phyloP scores from a whole-genome alignment of 306 rosid species.

The Cucumis cinereus region DNA sequence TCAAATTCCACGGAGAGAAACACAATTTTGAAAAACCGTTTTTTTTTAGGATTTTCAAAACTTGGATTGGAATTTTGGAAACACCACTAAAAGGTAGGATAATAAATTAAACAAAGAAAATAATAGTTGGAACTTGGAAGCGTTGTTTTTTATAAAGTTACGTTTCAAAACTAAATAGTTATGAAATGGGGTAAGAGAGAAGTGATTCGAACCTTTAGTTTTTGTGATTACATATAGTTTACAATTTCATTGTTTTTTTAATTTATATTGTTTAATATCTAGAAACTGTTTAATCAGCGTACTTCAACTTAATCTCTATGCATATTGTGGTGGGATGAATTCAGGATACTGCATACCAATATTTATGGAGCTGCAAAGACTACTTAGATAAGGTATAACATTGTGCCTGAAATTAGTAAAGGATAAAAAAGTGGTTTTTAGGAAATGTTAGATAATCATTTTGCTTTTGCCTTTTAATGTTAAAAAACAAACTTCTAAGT shows the following conservation, averaged over 20 bases:
- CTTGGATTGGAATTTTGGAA: too few species aligned
- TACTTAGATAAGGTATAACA: slow-evolving; percentile 56
- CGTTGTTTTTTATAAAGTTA: too few species aligned
- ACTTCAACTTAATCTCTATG: not conserved
- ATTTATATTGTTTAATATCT: not conserved
- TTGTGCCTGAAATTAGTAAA: not conserved
- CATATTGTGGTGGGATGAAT: slow-evolving; percentile 13
- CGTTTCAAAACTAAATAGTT: too few species aligned
- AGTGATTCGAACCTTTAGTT: not conserved
- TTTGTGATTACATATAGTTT: not conserved
- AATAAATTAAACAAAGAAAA: too few species aligned
- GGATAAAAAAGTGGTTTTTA: not conserved
- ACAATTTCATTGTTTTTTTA: not conserved
- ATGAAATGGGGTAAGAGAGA: too few species aligned
- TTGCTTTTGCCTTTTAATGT: not conserved
- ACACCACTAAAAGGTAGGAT: too few species aligned
- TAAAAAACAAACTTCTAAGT: not conserved
- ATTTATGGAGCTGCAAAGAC: slow-evolving; percentile 63
- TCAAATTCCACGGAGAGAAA: too few species aligned
- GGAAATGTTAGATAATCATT: not conserved
- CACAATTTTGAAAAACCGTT: too few species aligned
- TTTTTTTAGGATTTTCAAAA: too few species aligned
- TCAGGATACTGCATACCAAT: slow-evolving; percentile 65
- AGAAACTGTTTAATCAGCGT: not conserved
- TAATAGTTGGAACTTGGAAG: too few species aligned